Conservation (phyloP, 768 basidiomycete genomes). For the Russula compacta region DNA sequence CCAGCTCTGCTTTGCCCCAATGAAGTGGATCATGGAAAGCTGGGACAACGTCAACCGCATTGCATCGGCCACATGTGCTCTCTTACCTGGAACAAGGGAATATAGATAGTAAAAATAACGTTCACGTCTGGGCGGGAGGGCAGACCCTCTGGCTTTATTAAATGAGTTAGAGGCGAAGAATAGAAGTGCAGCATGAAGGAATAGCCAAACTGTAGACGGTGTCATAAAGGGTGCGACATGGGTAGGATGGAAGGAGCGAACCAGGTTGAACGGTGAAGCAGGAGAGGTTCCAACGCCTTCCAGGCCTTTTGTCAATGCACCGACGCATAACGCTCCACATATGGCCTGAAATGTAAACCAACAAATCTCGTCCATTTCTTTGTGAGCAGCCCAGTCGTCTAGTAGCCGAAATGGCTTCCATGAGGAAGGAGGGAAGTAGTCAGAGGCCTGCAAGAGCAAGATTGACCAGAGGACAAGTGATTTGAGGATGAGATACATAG, state of each 20-base stretch:
- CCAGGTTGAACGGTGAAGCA: slow-evolving; percentile 63
- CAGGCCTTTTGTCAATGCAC: slow-evolving; percentile 56
- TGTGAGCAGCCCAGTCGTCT: slow-evolving; percentile 36
- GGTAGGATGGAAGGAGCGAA: slow-evolving; percentile 22
- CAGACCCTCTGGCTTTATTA: slow-evolving; percentile 31
- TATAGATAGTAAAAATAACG: slow-evolving; percentile 58
- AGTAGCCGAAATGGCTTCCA: slow-evolving; percentile 30
- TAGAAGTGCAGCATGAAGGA: slow-evolving; percentile 70
- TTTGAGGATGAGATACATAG: slow-evolving; percentile 51
- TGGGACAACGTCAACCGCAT: slow-evolving; percentile 22
- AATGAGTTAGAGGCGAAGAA: slow-evolving; percentile 54
- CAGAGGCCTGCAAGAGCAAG: slow-evolving; percentile 49
- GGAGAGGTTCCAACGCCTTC: slow-evolving; percentile 48
- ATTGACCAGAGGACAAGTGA: slow-evolving; percentile 49
- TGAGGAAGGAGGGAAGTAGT: slow-evolving; percentile 31
- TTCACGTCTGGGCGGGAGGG: slow-evolving; percentile 66
- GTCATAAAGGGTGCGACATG: neutral
- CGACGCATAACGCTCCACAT: slow-evolving; percentile 54
- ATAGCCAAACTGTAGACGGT: slow-evolving; percentile 51
- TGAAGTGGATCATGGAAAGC: slow-evolving; percentile 54
- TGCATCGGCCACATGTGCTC: neutral
- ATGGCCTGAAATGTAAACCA: slow-evolving; percentile 68
- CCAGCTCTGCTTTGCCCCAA: slow-evolving; percentile 56
- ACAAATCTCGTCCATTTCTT: slow-evolving; percentile 55
- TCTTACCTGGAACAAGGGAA: slow-evolving; percentile 63